These are phyloP conservation scores for Penicillium mononematosum DNA, from an alignment of 495 filamentous ascomycete species.

Conservation along the genomic window DNA sequence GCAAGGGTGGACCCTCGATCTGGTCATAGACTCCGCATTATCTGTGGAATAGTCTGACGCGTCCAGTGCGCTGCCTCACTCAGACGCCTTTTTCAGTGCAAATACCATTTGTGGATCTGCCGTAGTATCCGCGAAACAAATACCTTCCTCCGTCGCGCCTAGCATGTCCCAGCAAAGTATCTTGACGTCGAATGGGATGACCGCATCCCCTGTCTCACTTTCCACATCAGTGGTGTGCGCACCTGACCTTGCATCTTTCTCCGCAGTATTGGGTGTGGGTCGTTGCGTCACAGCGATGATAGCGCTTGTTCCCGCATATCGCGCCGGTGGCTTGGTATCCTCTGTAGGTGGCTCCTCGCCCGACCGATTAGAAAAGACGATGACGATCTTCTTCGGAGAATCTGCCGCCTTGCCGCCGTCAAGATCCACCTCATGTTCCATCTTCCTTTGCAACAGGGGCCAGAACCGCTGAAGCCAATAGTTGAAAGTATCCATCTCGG, in stretches of 20 bases:
- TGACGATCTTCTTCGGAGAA: slow-evolving; percentile 57
- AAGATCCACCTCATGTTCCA: slow-evolving; percentile 38
- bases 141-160: slow-evolving; percentile 45
- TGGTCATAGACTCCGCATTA: background rate
- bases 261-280: slow-evolving; percentile 1
- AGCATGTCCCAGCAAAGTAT: slow-evolving; percentile 49
- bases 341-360: slow-evolving; percentile 64
- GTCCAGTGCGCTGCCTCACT: slow-evolving; percentile 3
- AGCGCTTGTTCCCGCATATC: slow-evolving; percentile 83
- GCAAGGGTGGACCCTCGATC: background rate
- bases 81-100: slow-evolving; percentile 25
- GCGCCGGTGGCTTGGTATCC: slow-evolving; percentile 33
- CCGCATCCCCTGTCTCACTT: slow-evolving; percentile 19
- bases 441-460: slow-evolving; percentile 60
- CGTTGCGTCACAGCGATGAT: slow-evolving; percentile 68
- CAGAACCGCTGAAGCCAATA: slow-evolving; percentile 89
- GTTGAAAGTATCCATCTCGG: slow-evolving; percentile 76
- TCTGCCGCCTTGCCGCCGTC: slow-evolving; percentile 19
- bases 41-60: slow-evolving; percentile 12
- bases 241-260: slow-evolving; percentile 32
- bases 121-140: slow-evolving; percentile 51
- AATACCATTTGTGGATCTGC: slow-evolving; percentile 45
- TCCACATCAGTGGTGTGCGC: slow-evolving; percentile 9
- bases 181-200: slow-evolving; percentile 36
- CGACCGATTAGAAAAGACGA: slow-evolving; percentile 80